Base-by-base conservation (phyloP, 1,139 yeast genomes). In the Scheffersomyces lignicola region DNA sequence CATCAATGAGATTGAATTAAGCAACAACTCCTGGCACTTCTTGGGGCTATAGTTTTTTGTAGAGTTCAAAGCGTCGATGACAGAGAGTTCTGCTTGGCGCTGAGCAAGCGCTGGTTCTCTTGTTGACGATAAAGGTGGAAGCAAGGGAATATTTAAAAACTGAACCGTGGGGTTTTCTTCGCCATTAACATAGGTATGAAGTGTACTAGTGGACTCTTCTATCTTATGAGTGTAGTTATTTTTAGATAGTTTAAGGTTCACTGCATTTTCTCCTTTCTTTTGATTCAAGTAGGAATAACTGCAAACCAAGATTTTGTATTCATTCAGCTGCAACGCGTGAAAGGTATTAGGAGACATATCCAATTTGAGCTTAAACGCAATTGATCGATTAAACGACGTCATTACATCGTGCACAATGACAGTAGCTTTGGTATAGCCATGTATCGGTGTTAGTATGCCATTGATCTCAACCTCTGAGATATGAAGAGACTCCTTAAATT, bases 41-140 rank as follows among this genome's bases (percentile, higher is more conserved):
- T 23, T 30, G 6, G 31, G 12, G 4, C 38, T 28, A 12, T 32
- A 10, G 3, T 8, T 24, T 8, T 21, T 9, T 4, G 40, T 38
- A 10, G 34, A 34, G 11, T 41, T 36, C 16, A 65, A 40, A 2
- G 48, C 41, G 6, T 54, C 44, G 4, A 59, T 42, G 5, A 65
- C 48, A 6, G 58, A 37, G 16, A 62, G 38, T 38, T 68, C 73
- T 4, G 63, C 56, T 34, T 59, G 58, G 29, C 67, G 51, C 41
- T 58, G 56, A 2, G 62, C 57, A 38, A 53, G 56, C 1, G 52
- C 37, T 2, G 58, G 56, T 41, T 67, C 68, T 32, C 58, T 52
- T 24, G 54, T 44, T 3, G 59, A 52, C 2, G 69, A 56, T 14
- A 64, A 41, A 7, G 64, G 62, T 28, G 51, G 59, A 13, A 52